A percentile compares a stretch with the other conserved stretches of the same genome.
Conservation (phyloP, 1,139 yeast genomes). For the Nakaseomyces delphensis region DNA sequence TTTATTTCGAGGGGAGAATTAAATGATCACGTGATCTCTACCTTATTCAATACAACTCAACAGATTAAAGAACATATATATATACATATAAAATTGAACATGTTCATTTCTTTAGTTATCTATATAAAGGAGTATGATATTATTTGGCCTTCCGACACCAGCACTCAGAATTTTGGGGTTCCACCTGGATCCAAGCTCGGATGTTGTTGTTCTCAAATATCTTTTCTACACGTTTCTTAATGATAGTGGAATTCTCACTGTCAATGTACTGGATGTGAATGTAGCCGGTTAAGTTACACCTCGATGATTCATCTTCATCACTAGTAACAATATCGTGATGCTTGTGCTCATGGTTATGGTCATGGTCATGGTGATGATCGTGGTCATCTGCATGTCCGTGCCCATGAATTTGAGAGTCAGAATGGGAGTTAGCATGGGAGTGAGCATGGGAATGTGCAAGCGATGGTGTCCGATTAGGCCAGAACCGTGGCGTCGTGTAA, state of each 20-base stretch:
- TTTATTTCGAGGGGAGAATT: too few relatives aligned
- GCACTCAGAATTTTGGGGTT: slow-evolving; percentile 48
- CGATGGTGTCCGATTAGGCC: slow-evolving; percentile 50
- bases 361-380: slow-evolving; percentile 13
- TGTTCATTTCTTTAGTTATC: too few relatives aligned
- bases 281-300: slow-evolving; percentile 40
- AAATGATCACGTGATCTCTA: too few relatives aligned
- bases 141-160: slow-evolving; percentile 41
- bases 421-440: slow-evolving; percentile 13
- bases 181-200: slow-evolving; percentile 52
- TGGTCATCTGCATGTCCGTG: slow-evolving; percentile 20
- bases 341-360: slow-evolving; percentile 13
- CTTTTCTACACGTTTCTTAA: slow-evolving; percentile 54
- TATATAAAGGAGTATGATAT: too few relatives aligned
- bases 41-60: too few relatives aligned
- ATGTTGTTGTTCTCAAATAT: slow-evolving; percentile 36
- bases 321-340: neutral
- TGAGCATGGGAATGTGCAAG: slow-evolving; percentile 1
- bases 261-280: slow-evolving; percentile 61
- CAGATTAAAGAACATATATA: neutral
- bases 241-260: slow-evolving; percentile 56
- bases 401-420: slow-evolving; percentile 27
- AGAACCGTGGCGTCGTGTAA: slow-evolving; percentile 81
- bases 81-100: neutral
- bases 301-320: slow-evolving; percentile 13